Conservation (phyloP, 1,284 basidiomycete species). For the Uromyces viciae-fabae region DNA sequence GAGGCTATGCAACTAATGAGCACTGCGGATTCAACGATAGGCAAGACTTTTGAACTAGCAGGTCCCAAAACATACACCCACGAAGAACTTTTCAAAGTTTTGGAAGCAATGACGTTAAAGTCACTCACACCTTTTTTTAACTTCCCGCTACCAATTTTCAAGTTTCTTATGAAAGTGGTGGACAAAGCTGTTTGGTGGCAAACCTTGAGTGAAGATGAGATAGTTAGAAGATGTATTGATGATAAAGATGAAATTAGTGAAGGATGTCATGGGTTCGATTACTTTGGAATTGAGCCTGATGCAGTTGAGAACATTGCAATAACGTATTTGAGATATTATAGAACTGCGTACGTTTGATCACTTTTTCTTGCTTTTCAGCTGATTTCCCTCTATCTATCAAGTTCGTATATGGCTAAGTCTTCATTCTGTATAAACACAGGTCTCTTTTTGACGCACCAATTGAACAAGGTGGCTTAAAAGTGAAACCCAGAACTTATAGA, state of each 20-base stretch:
- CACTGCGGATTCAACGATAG: conserved; percentile 63
- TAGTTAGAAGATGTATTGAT: conserved; percentile 79
- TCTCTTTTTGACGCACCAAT: conserved; percentile 42
- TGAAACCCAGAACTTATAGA: conserved; percentile 29
- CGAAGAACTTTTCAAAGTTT: conserved; percentile 77
- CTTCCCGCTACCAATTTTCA: conserved; percentile 72
- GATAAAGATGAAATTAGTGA: conserved; percentile 58
- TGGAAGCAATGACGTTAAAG: conserved; percentile 74
- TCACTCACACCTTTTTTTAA: conserved; percentile 63
- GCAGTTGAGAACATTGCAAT: conserved; percentile 86
- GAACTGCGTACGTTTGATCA: conserved; percentile 57
- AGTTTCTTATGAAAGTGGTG: conserved; percentile 64
- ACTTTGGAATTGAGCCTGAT: conserved; percentile 66
- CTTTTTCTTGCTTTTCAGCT: not conserved
- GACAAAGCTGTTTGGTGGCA: conserved; percentile 85
- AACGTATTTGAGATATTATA: conserved; percentile 81
- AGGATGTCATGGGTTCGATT: conserved; percentile 60
- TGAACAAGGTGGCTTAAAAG: conserved; percentile 34
- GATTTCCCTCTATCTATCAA: not conserved
- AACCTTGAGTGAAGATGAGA: conserved; percentile 80
- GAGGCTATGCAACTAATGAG: conserved; percentile 77
- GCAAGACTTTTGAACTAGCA: conserved; percentile 72
- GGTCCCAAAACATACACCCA: conserved; percentile 83
- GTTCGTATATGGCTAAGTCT: not conserved
- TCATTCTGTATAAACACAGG: not conserved